Percentiles rank a stretch among this genome's conserved stretches.
phyloP scores from a whole-genome alignment of 2,329 filamentous ascomycete species.

The Botrytis sinoallii region DNA sequence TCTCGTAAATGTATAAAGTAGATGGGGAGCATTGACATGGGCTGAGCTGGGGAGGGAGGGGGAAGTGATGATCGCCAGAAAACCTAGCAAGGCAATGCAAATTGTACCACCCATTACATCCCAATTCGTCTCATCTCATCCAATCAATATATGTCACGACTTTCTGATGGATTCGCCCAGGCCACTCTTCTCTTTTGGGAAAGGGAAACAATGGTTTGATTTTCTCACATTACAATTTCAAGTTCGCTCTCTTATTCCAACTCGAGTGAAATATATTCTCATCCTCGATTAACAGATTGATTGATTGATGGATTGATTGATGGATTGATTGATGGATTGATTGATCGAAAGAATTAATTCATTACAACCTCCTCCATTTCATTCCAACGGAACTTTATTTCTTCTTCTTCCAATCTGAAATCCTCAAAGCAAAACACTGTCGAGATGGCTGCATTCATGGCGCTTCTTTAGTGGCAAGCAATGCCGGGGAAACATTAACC shows the following conservation, averaged over 20 bases:
- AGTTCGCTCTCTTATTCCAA: not conserved
- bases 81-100: conserved; percentile 3
- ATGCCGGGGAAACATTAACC: conserved; percentile 11
- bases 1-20: conserved; percentile 3
- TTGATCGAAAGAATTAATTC: no score
- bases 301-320: no score
- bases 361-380: not conserved
- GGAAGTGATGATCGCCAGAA: not conserved
- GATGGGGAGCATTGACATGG: conserved; percentile 10
- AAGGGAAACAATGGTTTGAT: not conserved
- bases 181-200: not conserved
- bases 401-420: not conserved
- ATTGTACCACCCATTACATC: not conserved
- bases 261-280: not conserved
- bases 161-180: not conserved
- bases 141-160: conserved; percentile 11
- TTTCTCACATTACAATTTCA: not conserved
- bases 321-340: no score
- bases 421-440: not conserved
- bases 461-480: conserved; percentile 15
- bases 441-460: conserved; percentile 16
- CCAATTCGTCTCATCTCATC: not conserved
- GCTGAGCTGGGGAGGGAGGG: not conserved
- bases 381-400: not conserved
- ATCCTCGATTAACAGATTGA: not conserved